Conservation (phyloP, 495 filamentous ascomycete genomes). For the Aspergillus leporis region DNA sequence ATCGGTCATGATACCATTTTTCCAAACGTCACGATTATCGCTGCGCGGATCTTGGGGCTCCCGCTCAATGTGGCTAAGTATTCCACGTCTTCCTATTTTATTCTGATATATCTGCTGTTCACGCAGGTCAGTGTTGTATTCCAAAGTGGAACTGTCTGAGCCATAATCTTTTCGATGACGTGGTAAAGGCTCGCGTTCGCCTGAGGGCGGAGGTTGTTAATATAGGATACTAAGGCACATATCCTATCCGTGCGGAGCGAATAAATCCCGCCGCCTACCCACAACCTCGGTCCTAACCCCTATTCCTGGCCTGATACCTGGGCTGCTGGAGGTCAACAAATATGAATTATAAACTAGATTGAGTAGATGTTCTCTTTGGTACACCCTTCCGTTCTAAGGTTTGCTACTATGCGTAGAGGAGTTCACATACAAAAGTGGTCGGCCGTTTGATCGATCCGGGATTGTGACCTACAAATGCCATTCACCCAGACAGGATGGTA, state of each 20-base stretch:
- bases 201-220: conserved; percentile 62
- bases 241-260: background rate
- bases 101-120: conserved; percentile 16
- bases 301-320: too few relatives aligned
- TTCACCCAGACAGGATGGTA: too few relatives aligned
- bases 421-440: too few relatives aligned
- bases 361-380: too few relatives aligned
- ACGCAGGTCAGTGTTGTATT: conserved; percentile 33
- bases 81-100: conserved; percentile 21
- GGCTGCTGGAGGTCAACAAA: too few relatives aligned
- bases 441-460: too few relatives aligned
- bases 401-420: too few relatives aligned
- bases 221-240: conserved; percentile 47
- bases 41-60: conserved; percentile 19
- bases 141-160: conserved; percentile 54
- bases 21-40: conserved; percentile 15
- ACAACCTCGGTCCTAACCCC: too few relatives aligned
- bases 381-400: too few relatives aligned
- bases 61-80: conserved; percentile 13
- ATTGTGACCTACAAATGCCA: too few relatives aligned
- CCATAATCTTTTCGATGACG: conserved; percentile 51
- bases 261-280: too few relatives aligned
- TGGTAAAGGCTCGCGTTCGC: conserved; percentile 48
- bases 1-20: conserved; percentile 11
- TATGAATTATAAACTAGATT: too few relatives aligned